Conservation (phyloP, 2,329 filamentous ascomycete species). For the Colletotrichum simmondsii region DNA sequence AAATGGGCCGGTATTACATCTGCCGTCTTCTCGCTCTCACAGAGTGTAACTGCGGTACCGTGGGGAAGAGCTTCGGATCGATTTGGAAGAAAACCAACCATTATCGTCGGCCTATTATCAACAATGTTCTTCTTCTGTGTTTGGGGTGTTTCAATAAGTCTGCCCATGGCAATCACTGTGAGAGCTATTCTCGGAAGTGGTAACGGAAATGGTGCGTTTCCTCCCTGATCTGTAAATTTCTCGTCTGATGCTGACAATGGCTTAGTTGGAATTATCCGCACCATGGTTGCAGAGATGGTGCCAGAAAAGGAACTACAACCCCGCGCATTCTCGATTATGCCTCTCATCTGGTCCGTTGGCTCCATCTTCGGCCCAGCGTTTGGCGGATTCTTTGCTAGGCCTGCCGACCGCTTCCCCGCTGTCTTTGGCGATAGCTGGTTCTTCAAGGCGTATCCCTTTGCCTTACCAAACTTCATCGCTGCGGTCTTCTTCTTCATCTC, state of each 20-base stretch:
- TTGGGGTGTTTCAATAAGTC: constrained; percentile 84
- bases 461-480: constrained; percentile 84
- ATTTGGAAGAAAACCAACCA: constrained; percentile 84
- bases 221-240: neutral
- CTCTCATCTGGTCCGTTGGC: constrained; percentile 87
- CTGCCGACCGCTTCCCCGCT: constrained; percentile 77
- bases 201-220: constrained; percentile 80
- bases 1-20: constrained; percentile 84
- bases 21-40: constrained; percentile 77
- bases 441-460: constrained; percentile 82
- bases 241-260: neutral
- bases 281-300: constrained; percentile 93
- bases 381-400: constrained; percentile 87
- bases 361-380: constrained; percentile 89
- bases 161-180: constrained; percentile 82
- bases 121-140: constrained; percentile 85
- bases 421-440: constrained; percentile 76
- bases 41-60: constrained; percentile 76
- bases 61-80: constrained; percentile 84
- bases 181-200: constrained; percentile 83
- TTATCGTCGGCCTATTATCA: constrained; percentile 77
- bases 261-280: constrained; percentile 86
- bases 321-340: constrained; percentile 92
- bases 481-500: constrained; percentile 83
- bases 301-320: constrained; percentile 88